Evolutionary conservation across 306 rosid genomes (phyloP).

Genomic region (Chamaecrista fasciculata): DNA sequence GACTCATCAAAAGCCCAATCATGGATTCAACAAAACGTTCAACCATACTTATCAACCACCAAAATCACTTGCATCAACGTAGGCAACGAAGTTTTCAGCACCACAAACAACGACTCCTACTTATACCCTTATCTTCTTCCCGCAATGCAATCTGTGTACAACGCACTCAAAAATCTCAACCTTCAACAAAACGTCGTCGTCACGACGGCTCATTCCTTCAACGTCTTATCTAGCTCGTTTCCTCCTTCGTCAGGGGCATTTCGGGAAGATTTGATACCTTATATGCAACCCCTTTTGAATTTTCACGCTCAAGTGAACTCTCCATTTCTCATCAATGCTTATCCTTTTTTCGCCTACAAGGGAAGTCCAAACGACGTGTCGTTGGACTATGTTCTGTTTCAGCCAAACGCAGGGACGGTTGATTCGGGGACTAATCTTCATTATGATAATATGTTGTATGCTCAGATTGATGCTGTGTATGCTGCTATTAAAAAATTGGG

Average conservation of each 20-base stretch:
- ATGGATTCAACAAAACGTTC: constrained; percentile 63
- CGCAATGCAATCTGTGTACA: constrained; percentile 66
- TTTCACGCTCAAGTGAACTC: constrained; percentile 59
- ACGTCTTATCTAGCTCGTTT: constrained; percentile 46
- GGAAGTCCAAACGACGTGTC: constrained; percentile 53
- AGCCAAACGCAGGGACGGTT: constrained; percentile 64
- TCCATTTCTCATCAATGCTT: constrained; percentile 73
- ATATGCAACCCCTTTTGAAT: constrained; percentile 54
- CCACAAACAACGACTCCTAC: constrained; percentile 44
- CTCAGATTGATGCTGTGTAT: constrained; percentile 86
- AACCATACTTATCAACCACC: constrained; percentile 58
- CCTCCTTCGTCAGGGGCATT: constrained; percentile 79
- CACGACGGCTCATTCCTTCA: constrained; percentile 70
- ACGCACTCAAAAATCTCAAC: constrained; percentile 58
- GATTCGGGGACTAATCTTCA: constrained; percentile 69
- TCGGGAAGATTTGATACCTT: constrained; percentile 44
- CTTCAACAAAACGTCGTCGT: constrained; percentile 52
- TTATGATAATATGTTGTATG: constrained; percentile 85
- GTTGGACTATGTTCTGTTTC: constrained; percentile 60
- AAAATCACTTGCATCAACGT: constrained; percentile 63
- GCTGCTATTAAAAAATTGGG: constrained; percentile 73
- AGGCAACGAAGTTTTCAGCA: constrained; percentile 68
- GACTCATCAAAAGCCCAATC: constrained; percentile 57
- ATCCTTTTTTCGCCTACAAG: constrained; percentile 83
- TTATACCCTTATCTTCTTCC: constrained; percentile 52